phyloP scores from a whole-genome alignment of 768 basidiomycete species.

The Scleroderma citrinum region DNA sequence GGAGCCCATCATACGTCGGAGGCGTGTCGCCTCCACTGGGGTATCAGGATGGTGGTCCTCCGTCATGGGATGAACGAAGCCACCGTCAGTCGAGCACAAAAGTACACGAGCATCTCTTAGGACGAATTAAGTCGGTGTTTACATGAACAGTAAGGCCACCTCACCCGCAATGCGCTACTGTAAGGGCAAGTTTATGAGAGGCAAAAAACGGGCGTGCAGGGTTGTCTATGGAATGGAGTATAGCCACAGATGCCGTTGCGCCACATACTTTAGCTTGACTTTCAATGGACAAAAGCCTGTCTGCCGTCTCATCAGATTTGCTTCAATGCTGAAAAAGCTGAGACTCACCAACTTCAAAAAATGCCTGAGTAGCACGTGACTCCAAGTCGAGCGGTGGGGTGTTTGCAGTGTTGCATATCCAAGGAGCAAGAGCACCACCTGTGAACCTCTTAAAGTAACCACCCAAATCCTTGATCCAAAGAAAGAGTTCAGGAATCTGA shows the following conservation, averaged over 20 bases:
- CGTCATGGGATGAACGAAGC: constrained; percentile 79
- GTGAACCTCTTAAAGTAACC: constrained; percentile 89
- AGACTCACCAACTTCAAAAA: constrained; percentile 62
- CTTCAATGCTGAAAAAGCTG: constrained; percentile 1
- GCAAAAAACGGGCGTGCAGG: constrained; percentile 81
- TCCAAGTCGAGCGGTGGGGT: constrained; percentile 60
- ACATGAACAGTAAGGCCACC: constrained; percentile 17
- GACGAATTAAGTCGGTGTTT: constrained; percentile 7
- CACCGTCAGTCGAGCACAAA: constrained; percentile 67
- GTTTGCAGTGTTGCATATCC: constrained; percentile 37
- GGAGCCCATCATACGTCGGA: constrained; percentile 87
- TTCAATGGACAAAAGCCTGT: constrained; percentile 65
- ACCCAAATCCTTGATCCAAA: constrained; percentile 72
- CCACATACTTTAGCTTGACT: constrained; percentile 71
- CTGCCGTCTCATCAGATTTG: constrained; percentile 31
- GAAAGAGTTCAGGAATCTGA: constrained; percentile 67
- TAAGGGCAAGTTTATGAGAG: constrained; percentile 67
- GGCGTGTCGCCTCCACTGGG: constrained; percentile 73
- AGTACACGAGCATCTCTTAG: constrained; percentile 84
- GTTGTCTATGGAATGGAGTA: constrained; percentile 85
- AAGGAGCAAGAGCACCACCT: constrained; percentile 73
- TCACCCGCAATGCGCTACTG: constrained; percentile 90
- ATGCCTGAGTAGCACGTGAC: constrained; percentile 80
- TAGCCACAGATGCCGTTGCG: constrained; percentile 84
- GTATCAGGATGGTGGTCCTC: constrained; percentile 96